These are phyloP conservation scores for Dendryphion nanum DNA, from an alignment of 2,329 filamentous ascomycete species.

Conservation along the genomic window DNA sequence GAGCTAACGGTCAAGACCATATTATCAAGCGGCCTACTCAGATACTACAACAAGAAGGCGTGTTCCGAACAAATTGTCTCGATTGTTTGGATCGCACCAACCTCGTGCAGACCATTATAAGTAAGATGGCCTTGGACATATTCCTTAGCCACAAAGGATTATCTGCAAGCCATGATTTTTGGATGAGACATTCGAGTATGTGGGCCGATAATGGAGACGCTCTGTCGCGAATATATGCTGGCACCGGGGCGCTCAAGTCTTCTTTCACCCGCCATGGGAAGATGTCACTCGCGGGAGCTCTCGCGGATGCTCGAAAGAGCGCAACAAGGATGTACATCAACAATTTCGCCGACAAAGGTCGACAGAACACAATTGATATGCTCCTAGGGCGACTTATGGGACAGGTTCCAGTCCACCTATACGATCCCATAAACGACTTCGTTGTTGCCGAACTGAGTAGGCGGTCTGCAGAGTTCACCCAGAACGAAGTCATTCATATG, in stretches of 20 bases:
- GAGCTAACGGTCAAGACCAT: slow-evolving; percentile 42
- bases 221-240: slow-evolving; percentile 91
- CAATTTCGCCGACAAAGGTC: slow-evolving; percentile 90
- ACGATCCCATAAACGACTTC: slow-evolving; percentile 91
- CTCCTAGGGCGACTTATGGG: slow-evolving; percentile 82
- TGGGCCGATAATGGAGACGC: slow-evolving; percentile 98
- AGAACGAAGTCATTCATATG: slow-evolving; percentile 71
- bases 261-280: slow-evolving; percentile 94
- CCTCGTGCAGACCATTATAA: slow-evolving; percentile 92
- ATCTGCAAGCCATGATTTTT: slow-evolving; percentile 74
- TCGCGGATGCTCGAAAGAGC: slow-evolving; percentile 94
- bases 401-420: slow-evolving; percentile 79
- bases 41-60: slow-evolving; percentile 87
- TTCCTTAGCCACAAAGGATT: slow-evolving; percentile 75
- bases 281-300: slow-evolving; percentile 88
- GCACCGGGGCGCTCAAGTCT: slow-evolving; percentile 91
- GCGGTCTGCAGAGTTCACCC: slow-evolving; percentile 69
- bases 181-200: slow-evolving; percentile 85
- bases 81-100: slow-evolving; percentile 97
- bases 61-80: slow-evolving; percentile 93
- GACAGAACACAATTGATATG: slow-evolving; percentile 93
- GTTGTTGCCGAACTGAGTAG: slow-evolving; percentile 74
- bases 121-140: slow-evolving; percentile 83
- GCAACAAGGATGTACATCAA: slow-evolving; percentile 95
- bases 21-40: slow-evolving; percentile 54